phyloP scores from a whole-genome alignment of 768 basidiomycete species.

The Termitomyces sp. region DNA sequence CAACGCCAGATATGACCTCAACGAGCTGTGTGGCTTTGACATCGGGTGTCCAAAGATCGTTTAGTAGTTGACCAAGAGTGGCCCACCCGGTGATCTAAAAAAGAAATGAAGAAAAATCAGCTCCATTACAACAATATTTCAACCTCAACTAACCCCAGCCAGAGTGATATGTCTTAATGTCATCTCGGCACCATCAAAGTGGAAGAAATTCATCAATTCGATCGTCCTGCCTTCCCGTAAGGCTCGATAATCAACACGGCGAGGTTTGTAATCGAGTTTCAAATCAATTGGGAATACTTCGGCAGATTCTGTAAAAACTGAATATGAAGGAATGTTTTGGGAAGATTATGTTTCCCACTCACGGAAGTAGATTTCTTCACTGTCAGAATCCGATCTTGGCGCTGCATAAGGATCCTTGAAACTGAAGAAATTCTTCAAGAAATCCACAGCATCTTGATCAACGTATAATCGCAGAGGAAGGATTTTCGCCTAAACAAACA shows the following conservation, averaged over 20 bases:
- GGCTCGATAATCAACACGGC: constrained; percentile 92
- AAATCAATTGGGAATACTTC: constrained; percentile 94
- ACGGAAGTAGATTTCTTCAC: constrained; percentile 74
- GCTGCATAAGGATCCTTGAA: constrained; percentile 65
- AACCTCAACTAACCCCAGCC: constrained; percentile 75
- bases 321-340: background rate
- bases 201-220: constrained; percentile 99
- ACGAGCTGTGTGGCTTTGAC: constrained; percentile 98
- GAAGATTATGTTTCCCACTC: constrained; percentile 23
- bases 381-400: constrained; percentile 30
- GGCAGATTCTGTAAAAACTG: constrained; percentile 63
- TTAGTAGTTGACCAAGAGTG: constrained; percentile 84
- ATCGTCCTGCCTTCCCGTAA: constrained; percentile 88
- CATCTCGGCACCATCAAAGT: constrained; percentile 99
- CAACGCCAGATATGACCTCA: constrained; percentile 94
- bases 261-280: constrained; percentile 97
- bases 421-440: constrained; percentile 93
- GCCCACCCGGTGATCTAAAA: constrained; percentile 89
- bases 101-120: constrained; percentile 2
- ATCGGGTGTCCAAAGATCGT: constrained; percentile 98
- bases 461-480: constrained; percentile 89
- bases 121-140: background rate
- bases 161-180: constrained; percentile 90
- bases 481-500: constrained; percentile 75
- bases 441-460: constrained; percentile 98